Evolutionary conservation across 139 green algal species (phyloP).

Genomic region (Chlorella sorokiniana): DNA sequence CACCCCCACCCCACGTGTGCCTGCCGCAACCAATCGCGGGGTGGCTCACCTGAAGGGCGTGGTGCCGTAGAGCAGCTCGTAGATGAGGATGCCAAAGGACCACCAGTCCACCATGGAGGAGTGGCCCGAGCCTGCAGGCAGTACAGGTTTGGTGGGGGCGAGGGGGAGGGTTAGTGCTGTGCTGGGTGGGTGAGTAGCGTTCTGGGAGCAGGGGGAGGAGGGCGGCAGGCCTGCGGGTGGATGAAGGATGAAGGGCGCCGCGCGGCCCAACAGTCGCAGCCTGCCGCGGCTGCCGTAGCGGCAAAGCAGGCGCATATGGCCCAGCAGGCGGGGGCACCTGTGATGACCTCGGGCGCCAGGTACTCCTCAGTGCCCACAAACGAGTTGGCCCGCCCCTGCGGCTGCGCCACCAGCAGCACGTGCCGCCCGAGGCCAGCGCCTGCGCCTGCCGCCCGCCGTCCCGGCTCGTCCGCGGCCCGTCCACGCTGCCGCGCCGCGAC

Average conservation of each 20-base stretch:
- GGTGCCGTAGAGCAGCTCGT: slow-evolving; percentile 91
- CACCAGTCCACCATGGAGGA: slow-evolving; percentile 80
- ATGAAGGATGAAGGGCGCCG: no score
- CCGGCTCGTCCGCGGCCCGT: background rate
- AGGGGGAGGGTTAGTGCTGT: background rate
- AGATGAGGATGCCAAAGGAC: slow-evolving; percentile 95
- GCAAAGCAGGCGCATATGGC: background rate
- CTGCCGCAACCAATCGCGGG: background rate
- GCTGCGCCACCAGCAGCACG: slow-evolving; percentile 61
- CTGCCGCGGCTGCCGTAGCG: no score
- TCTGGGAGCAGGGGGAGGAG: background rate
- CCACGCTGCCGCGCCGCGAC: background rate
- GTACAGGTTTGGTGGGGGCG: background rate
- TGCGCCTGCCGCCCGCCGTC: background rate
- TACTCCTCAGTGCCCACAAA: slow-evolving; percentile 92
- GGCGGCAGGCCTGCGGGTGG: background rate
- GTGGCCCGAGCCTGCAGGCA: slow-evolving; percentile 62
- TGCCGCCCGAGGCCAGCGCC: slow-evolving; percentile 11
- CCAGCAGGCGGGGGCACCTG: slow-evolving; percentile 37
- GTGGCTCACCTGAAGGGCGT: slow-evolving; percentile 80
- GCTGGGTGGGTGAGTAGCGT: no score
- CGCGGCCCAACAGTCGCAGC: no score
- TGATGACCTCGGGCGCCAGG: slow-evolving; percentile 86
- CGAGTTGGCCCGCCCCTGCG: slow-evolving; percentile 87
- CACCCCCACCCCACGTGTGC: background rate